A percentile compares a stretch with the other conserved stretches of the same genome.
phyloP scores from a whole-genome alignment of 1,284 basidiomycete genomes.

The Sporisorium reilianum region DNA sequence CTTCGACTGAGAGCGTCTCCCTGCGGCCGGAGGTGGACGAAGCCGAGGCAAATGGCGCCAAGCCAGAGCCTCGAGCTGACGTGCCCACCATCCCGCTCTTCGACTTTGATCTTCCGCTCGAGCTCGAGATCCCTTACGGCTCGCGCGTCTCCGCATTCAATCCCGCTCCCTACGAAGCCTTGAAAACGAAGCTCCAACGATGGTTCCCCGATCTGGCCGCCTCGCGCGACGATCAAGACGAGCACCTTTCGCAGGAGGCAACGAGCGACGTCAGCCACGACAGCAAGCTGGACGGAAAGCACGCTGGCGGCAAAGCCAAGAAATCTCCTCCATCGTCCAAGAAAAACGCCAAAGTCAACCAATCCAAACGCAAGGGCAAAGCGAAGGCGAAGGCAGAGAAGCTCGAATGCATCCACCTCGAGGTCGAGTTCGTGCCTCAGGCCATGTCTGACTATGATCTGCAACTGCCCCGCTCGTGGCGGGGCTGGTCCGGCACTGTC shows the following conservation, averaged over 20 bases:
- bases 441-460: conserved; percentile 1
- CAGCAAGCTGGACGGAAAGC: not conserved
- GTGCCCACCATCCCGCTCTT: conserved; percentile 42
- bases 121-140: conserved; percentile 18
- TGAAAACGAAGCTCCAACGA: conserved; percentile 13
- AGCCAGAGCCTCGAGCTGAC: not conserved
- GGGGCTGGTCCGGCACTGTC: not conserved
- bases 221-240: not conserved
- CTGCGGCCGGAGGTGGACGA: not conserved
- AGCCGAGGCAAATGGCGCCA: not conserved
- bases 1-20: not conserved
- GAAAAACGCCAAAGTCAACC: not conserved
- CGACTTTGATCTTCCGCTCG: conserved; percentile 44
- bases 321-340: not conserved
- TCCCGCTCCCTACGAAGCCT: conserved; percentile 20
- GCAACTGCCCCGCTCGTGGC: conserved; percentile 7
- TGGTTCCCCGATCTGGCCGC: conserved; percentile 28
- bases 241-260: not conserved
- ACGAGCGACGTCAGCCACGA: conserved; percentile 6
- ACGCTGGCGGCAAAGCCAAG: not conserved
- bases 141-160: conserved; percentile 26
- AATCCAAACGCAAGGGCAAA: conserved; percentile 20
- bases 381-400: conserved; percentile 15
- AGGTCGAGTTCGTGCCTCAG: conserved; percentile 40
- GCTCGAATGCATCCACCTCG: conserved; percentile 27